Conservation (phyloP, 75 land plant genomes). For the Chamaecyparis obtusa region DNA sequence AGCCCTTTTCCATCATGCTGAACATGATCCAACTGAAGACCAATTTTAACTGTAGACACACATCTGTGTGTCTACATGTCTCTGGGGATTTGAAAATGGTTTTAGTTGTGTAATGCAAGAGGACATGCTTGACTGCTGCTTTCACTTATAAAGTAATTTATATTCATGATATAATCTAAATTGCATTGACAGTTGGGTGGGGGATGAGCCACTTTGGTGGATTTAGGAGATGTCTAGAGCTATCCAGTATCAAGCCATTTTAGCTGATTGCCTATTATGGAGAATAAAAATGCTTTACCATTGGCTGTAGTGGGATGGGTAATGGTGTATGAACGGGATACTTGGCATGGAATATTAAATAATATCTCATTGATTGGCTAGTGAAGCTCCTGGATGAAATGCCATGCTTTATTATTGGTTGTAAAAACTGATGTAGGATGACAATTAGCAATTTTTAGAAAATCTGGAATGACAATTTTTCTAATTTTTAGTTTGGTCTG, state of each 20-base stretch:
- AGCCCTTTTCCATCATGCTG: neutral
- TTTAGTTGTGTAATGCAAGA: neutral
- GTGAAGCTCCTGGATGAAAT: neutral
- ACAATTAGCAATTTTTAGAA: neutral
- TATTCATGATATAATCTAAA: neutral
- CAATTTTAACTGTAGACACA: too few relatives aligned
- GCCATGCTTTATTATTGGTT: neutral
- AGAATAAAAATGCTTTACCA: neutral
- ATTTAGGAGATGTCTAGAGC: neutral
- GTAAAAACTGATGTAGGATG: neutral
- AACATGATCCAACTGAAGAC: neutral
- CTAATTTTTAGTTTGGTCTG: neutral
- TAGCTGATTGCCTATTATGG: neutral
- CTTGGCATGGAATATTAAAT: neutral
- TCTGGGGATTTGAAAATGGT: neutral
- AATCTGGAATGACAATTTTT: neutral
- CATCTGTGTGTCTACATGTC: neutral
- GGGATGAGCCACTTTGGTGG: neutral
- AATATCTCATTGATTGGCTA: neutral
- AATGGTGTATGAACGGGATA: too few relatives aligned
- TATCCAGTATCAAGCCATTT: neutral
- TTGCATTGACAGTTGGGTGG: neutral
- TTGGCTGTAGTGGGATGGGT: neutral
- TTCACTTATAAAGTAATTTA: neutral
- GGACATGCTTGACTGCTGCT: neutral